Percentiles rank a stretch among this genome's conserved stretches.
Evolutionary conservation across 2,329 filamentous ascomycete species (phyloP).

Genomic region (Xylaria sp.): DNA sequence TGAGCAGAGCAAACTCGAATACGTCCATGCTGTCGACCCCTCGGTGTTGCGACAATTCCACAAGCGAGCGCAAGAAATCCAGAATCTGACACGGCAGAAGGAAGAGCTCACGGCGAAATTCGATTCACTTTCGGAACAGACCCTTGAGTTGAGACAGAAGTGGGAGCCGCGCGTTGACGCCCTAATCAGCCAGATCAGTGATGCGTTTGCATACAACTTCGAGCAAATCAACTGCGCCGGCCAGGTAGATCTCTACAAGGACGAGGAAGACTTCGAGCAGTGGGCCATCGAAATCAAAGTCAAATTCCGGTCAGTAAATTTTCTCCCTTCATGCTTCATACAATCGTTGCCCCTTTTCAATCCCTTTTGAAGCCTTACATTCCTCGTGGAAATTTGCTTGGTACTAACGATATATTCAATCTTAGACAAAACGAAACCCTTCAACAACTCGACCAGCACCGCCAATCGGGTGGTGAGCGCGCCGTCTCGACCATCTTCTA

Average conservation of each 20-base stretch:
- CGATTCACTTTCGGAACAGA: conserved; percentile 49
- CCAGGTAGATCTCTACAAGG: conserved; percentile 82
- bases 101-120: conserved; percentile 51
- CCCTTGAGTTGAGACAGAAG: conserved; percentile 58
- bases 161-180: conserved; percentile 84
- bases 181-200: conserved; percentile 74
- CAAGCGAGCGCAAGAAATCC: conserved; percentile 64
- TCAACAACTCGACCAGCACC: conserved; percentile 80
- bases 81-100: conserved; percentile 54
- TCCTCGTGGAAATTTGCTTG: background rate
- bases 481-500: conserved; percentile 98
- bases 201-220: conserved; percentile 90
- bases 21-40: conserved; percentile 73
- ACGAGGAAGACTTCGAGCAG: conserved; percentile 83
- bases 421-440: conserved; percentile 71
- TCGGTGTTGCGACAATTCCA: conserved; percentile 74
- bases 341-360: conserved; percentile 1
- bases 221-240: conserved; percentile 90
- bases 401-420: background rate
- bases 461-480: conserved; percentile 92
- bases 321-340: background rate
- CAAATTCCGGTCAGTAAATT: conserved; percentile 70
- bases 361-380: background rate
- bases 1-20: conserved; percentile 68
- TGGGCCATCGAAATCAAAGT: conserved; percentile 95